Evolutionary conservation across 192 early-diverging fungal species (phyloP), one percentile per base, ranked within the genome.

Genomic region (Coemansia sp.): DNA sequence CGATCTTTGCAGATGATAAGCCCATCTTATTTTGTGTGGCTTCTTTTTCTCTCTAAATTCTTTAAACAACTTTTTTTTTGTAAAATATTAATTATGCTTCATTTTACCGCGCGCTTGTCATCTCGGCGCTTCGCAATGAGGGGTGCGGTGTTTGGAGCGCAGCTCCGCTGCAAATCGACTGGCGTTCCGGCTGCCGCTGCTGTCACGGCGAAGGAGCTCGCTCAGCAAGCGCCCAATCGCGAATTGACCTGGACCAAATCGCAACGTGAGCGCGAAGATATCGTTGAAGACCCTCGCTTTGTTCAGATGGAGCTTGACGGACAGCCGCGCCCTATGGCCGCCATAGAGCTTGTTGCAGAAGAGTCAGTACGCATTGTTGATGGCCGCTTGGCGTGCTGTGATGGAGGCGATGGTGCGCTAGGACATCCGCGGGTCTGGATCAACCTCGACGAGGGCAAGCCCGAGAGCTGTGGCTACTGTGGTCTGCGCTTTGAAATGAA

Each of bases 371-470:
- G 85, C 65, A 79, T 90, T 71, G 90, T 97, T 20, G 84, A 90
- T 22, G 84, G 85, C 38, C 90, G 94, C 22, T 74, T 88, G 70
- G 93, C 91, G 40, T 85, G 87, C 71, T 98, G 96, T 73, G 89
- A 98, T 70, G 96, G 96, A 67, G 96, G 83, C 33, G 95, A 91
- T 55, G 96, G 95, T 68, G 78, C 94, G 44, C 86, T 98, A 36
- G 96, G 96, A 38, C 96, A 98, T 73, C 96, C 96, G 24, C 92
- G 92, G 73, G 92, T 98, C 27, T 98, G 91, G 85, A 93, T 98
- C 74, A 97, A 97, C 81, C 88, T 98, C 75, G 79, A 87, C 66
- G 75, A 83, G 16, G 79, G 77, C 62, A 74, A 74, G 43, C 71
- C 92, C 64, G 87, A 93, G 69, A 76, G 90, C 62, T 96, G 95